Base-by-base conservation (phyloP, 2,329 filamentous ascomycete species). In the Neoascochyta sp. region DNA sequence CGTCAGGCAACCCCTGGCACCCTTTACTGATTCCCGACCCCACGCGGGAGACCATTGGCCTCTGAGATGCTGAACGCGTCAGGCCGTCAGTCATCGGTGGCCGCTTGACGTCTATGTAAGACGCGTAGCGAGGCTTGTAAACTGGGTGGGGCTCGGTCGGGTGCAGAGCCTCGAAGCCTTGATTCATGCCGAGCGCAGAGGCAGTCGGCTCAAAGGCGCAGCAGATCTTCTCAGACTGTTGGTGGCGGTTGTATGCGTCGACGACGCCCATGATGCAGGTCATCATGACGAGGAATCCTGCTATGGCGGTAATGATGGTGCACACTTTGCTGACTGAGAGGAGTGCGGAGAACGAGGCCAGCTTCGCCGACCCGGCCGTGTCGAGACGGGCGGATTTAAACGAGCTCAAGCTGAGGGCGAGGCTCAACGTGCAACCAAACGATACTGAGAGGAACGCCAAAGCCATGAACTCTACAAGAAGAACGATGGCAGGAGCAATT, bases 191-290 rank as follows among this genome's bases (percentile, higher is more conserved):
- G 12, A 54, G 23, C 8, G 41, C 39, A 0, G 45, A 47, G 10
- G 39, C 45, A 7, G 44, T 52, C 16, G 50, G 50, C 26, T 54
- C 50, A 28, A 54, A 54, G 3, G 41, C 43, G 2, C 34, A 29
- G 2, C 34, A 29, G 4, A 16, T 29, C 9, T 37, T 27, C 15
- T 17, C 27, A 4, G 9, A 12, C 16, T 27, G 23, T 5, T 10
- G 10, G 12, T 17, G 29, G 8, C 18, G 34, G 3, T 23, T 19
- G 5, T 17, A 16, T 7, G 29, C 11, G 12, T 13, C 14, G 6
- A 27, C 6, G 3, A 29, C 13, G 12, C 22, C 19, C 8, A 15
- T 17, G 10, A 11, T 23, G 16, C 24, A 23, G 4, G 29, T 19
- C 7, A 12, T 23, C 13, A 32, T 7, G 16, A 32, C 11, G 6